These are phyloP conservation scores for Phytopythium montanum DNA, from an alignment of 352 stramenopile species.

Conservation along the genomic window DNA sequence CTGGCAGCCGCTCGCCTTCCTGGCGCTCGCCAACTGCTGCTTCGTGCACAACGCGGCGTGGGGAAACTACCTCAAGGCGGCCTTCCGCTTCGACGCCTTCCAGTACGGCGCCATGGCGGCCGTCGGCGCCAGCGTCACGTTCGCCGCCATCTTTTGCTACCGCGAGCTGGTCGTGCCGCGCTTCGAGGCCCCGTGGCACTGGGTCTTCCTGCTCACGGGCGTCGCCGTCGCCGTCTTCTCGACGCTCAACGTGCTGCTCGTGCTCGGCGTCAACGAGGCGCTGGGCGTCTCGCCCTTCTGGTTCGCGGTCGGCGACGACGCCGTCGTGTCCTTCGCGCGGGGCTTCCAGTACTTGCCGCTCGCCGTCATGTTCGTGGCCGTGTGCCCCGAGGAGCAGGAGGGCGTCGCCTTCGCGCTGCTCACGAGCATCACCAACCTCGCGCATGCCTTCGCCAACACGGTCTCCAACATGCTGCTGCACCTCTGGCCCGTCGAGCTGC, in stretches of 20 bases:
- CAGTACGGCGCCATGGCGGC: slow-evolving; percentile 71
- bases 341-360: slow-evolving; percentile 79
- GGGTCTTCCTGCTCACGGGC: slow-evolving; percentile 62
- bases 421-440: slow-evolving; percentile 71
- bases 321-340: slow-evolving; percentile 61
- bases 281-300: slow-evolving; percentile 65
- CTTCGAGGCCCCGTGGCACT: slow-evolving; percentile 50
- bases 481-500: slow-evolving; percentile 69
- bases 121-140: slow-evolving; percentile 65
- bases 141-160: slow-evolving; percentile 55
- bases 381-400: slow-evolving; percentile 73
- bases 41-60: slow-evolving; percentile 75
- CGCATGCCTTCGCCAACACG: slow-evolving; percentile 63
- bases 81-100: slow-evolving; percentile 69
- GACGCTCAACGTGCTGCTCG: slow-evolving; percentile 66
- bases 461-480: slow-evolving; percentile 75
- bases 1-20: slow-evolving; percentile 73
- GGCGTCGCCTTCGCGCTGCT: slow-evolving; percentile 74
- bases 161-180: slow-evolving; percentile 34
- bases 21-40: slow-evolving; percentile 56
- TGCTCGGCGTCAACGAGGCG: slow-evolving; percentile 55
- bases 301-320: slow-evolving; percentile 71
- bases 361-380: slow-evolving; percentile 71
- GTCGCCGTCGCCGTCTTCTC: slow-evolving; percentile 60
- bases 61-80: slow-evolving; percentile 77